phyloP scores from a whole-genome alignment of 2,329 filamentous ascomycete genomes.

The Seiridium cupressi region DNA sequence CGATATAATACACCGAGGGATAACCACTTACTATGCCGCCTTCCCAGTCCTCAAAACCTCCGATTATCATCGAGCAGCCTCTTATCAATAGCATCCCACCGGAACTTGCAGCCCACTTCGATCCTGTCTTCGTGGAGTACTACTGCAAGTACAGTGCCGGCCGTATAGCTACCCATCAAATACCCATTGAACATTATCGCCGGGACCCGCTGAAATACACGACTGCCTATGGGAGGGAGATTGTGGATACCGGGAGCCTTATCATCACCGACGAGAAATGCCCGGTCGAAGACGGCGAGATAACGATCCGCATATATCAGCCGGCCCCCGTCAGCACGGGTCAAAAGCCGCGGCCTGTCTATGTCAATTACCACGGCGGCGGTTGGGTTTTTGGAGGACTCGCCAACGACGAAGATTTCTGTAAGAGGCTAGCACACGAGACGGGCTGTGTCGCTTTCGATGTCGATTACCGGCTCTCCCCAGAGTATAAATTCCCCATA shows the following conservation, averaged over 20 bases:
- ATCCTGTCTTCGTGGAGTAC: conserved; percentile 1
- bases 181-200: conserved; percentile 1
- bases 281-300: not conserved
- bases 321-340: not conserved
- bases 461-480: conserved; percentile 68
- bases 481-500: conserved; percentile 62
- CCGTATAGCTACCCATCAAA: not conserved
- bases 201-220: conserved; percentile 2
- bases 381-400: conserved; percentile 64
- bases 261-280: conserved; percentile 3
- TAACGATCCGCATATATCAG: not conserved
- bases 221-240: conserved; percentile 1
- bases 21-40: not conserved
- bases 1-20: too few relatives aligned
- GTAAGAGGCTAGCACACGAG: conserved; percentile 47
- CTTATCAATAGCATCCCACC: not conserved
- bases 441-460: conserved; percentile 59
- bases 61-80: conserved; percentile 1
- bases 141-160: conserved; percentile 1
- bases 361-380: conserved; percentile 68
- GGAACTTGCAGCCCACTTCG: not conserved
- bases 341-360: conserved; percentile 38
- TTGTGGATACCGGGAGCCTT: not conserved
- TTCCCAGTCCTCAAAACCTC: not conserved
- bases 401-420: conserved; percentile 63